These are phyloP conservation scores for Melampsora americana DNA, from an alignment of 1,284 basidiomycete genomes.

Conservation along the genomic window DNA sequence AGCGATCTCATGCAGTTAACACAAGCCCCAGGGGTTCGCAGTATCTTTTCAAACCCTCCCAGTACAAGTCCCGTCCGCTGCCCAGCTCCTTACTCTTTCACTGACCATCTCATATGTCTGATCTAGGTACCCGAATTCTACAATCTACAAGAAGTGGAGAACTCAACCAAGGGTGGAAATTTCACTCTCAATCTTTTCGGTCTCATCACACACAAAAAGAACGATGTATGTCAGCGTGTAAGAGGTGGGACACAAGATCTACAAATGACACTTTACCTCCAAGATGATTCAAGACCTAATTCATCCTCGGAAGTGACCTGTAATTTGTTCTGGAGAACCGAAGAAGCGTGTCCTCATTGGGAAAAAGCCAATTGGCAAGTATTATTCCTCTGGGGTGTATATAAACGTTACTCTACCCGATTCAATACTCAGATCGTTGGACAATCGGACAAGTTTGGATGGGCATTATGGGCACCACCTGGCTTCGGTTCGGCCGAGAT, in stretches of 20 bases:
- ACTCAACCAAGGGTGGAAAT: constrained; percentile 3
- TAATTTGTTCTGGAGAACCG: constrained; percentile 36
- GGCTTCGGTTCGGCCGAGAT: constrained; percentile 18
- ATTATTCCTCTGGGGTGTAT: constrained; percentile 19
- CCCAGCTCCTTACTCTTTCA: not conserved
- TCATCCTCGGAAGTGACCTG: constrained; percentile 7
- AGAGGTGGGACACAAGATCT: not conserved
- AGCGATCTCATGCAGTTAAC: too few species aligned
- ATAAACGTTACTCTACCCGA: constrained; percentile 11
- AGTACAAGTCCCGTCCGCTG: not conserved
- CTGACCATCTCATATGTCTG: not conserved
- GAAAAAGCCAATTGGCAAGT: constrained; percentile 26
- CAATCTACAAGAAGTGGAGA: constrained; percentile 9
- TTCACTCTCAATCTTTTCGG: constrained; percentile 15
- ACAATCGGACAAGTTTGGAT: constrained; percentile 1
- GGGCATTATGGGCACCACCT: constrained; percentile 26
- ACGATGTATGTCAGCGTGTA: constrained; percentile 10
- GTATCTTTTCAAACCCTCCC: not conserved
- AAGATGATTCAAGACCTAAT: not conserved
- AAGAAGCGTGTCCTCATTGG: constrained; percentile 26
- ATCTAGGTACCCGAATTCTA: not conserved
- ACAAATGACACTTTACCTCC: constrained; percentile 25
- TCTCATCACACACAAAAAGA: constrained; percentile 31
- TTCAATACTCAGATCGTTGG: constrained; percentile 35
- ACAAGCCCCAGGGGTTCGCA: not conserved